Conservation (phyloP, 1,284 basidiomycete species). For the Ceratorhiza oryzae-sativae region DNA sequence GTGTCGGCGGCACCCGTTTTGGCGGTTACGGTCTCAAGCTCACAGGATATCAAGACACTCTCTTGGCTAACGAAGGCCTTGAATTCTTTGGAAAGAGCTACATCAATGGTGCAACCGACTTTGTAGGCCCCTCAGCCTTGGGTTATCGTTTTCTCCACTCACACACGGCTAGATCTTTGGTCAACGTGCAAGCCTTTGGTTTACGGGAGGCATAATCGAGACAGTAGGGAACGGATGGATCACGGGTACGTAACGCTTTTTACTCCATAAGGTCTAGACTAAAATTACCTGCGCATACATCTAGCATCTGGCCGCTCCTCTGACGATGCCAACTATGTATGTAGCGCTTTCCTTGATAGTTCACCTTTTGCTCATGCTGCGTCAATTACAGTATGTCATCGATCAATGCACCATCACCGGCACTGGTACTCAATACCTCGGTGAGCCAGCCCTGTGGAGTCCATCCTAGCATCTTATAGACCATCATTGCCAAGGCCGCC, state of each 20-base stretch:
- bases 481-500: background rate
- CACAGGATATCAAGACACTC: conserved; percentile 44
- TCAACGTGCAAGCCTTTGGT: conserved; percentile 35
- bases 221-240: conserved; percentile 43
- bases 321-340: conserved; percentile 44
- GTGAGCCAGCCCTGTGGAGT: background rate
- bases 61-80: conserved; percentile 44
- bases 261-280: background rate
- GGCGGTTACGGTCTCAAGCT: conserved; percentile 44
- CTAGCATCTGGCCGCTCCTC: conserved; percentile 38
- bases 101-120: conserved; percentile 44
- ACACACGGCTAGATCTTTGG: conserved; percentile 33
- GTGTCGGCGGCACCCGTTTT: conserved; percentile 42
- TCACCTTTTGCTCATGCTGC: background rate
- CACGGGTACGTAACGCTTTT: conserved; percentile 36
- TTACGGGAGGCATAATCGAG: conserved; percentile 38
- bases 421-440: conserved; percentile 31
- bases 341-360: background rate
- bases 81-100: conserved; percentile 43
- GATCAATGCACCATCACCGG: conserved; percentile 12
- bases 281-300: background rate
- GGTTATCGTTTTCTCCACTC: background rate
- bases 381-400: conserved; percentile 24
- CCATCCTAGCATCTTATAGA: background rate
- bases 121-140: conserved; percentile 29